Percentiles rank a stretch among this genome's conserved stretches.
These are phyloP conservation scores for Drechslerella dactyloides DNA, from an alignment of 2,329 filamentous ascomycete genomes.

Conservation along the genomic window DNA sequence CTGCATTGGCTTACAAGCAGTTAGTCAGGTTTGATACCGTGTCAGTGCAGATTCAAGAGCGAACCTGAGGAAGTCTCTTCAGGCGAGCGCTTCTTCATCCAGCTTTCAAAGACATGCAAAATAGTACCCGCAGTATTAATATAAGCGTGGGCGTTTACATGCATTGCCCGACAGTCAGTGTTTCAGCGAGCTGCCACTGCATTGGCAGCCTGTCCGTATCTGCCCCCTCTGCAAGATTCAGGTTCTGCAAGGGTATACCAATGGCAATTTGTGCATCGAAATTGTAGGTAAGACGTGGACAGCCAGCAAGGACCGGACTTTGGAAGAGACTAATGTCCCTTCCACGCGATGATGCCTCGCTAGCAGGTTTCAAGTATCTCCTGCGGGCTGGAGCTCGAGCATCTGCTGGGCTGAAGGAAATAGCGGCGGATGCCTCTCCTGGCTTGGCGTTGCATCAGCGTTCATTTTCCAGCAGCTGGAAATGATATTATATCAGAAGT, in stretches of 20 bases:
- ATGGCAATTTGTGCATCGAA: too few relatives aligned
- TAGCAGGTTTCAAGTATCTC: conserved; percentile 1
- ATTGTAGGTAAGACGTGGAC: too few relatives aligned
- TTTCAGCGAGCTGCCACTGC: too few relatives aligned
- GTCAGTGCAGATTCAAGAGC: not conserved
- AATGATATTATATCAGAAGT: too few relatives aligned
- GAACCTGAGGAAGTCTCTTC: not conserved
- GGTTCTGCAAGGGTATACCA: too few relatives aligned
- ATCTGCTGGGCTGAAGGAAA: not conserved
- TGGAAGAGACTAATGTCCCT: too few relatives aligned
- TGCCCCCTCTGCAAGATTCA: too few relatives aligned
- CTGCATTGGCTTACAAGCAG: not conserved
- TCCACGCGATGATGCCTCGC: too few relatives aligned
- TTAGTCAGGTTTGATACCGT: not conserved
- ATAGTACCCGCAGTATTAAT: not conserved
- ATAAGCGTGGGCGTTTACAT: not conserved
- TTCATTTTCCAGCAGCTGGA: not conserved
- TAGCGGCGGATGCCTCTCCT: not conserved
- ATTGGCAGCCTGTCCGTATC: too few relatives aligned
- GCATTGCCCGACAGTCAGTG: not conserved
- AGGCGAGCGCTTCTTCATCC: not conserved
- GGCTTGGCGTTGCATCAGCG: not conserved
- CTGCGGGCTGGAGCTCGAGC: conserved; percentile 2
- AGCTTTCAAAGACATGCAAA: not conserved
- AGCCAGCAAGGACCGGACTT: too few relatives aligned